These are phyloP conservation scores for Mycena epipterygia DNA, from an alignment of 768 basidiomycete genomes.

Conservation along the genomic window DNA sequence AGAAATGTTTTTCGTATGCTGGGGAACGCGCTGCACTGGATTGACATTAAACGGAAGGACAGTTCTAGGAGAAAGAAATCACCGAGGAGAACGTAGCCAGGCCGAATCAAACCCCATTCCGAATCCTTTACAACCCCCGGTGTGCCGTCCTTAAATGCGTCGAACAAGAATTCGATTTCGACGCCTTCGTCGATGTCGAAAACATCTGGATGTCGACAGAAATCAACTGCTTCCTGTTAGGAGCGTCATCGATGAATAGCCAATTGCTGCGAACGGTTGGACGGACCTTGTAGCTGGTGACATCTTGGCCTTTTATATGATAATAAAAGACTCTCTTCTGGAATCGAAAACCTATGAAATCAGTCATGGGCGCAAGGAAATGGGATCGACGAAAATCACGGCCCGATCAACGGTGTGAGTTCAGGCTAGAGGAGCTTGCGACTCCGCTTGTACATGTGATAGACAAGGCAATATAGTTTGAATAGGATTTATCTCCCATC, in stretches of 20 bases:
- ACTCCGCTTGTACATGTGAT: too few relatives aligned
- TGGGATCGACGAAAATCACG: too few relatives aligned
- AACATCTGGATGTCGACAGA: not conserved
- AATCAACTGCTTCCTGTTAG: not conserved
- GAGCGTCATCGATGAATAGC: not conserved
- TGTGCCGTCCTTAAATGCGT: not conserved
- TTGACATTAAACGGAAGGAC: not conserved
- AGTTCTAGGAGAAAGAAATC: not conserved
- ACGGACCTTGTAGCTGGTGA: not conserved
- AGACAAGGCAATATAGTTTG: too few relatives aligned
- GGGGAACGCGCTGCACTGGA: not conserved
- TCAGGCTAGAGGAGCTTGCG: too few relatives aligned
- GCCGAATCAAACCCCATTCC: not conserved
- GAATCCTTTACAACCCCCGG: not conserved
- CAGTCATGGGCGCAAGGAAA: too few relatives aligned
- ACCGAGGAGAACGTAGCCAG: not conserved
- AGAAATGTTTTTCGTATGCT: not conserved
- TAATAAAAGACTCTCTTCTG: not conserved
- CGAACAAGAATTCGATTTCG: not conserved
- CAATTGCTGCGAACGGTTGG: not conserved
- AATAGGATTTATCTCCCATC: too few relatives aligned
- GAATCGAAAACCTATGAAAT: not conserved
- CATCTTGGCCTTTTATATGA: not conserved
- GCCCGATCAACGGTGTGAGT: constrained; percentile 48
- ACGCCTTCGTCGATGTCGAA: not conserved